Percentiles rank a stretch among this genome's conserved stretches.
Conservation (phyloP, 2,329 filamentous ascomycete species). For the Fusarium anguioides region DNA sequence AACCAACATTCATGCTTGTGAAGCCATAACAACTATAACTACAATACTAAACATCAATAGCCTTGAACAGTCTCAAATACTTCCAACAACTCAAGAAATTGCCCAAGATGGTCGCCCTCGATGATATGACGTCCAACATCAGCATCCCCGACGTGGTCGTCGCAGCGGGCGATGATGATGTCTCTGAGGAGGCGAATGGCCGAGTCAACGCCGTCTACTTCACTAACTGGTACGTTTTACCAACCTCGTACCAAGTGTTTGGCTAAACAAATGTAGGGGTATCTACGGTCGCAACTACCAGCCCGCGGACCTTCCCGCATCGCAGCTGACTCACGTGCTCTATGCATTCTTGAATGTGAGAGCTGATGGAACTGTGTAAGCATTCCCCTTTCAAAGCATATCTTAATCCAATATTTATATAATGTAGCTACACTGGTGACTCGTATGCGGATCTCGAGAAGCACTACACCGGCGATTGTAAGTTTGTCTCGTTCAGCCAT, state of each 20-base stretch:
- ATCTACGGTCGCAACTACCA: slow-evolving; percentile 81
- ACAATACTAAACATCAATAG: background rate
- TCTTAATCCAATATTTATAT: background rate
- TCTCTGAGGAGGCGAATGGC: background rate
- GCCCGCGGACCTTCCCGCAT: slow-evolving; percentile 74
- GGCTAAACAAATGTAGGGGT: slow-evolving; percentile 57
- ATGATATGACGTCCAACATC: slow-evolving; percentile 15
- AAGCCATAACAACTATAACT: background rate
- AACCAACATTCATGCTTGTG: background rate
- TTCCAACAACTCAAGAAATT: background rate
- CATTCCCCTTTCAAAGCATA: background rate
- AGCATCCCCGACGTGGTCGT: slow-evolving; percentile 18
- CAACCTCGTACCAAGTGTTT: fast-evolving
- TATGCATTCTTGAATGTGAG: slow-evolving; percentile 84
- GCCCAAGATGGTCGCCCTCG: slow-evolving; percentile 17
- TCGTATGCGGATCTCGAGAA: slow-evolving; percentile 36
- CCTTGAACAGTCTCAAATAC: background rate
- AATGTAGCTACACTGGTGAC: slow-evolving; percentile 24
- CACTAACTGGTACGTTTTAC: slow-evolving; percentile 24
- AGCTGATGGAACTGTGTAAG: slow-evolving; percentile 75
- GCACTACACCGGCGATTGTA: slow-evolving; percentile 36
- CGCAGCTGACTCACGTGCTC: slow-evolving; percentile 78
- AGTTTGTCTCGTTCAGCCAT: background rate
- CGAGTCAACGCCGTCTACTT: slow-evolving; percentile 32
- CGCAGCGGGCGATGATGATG: background rate